Percentiles rank a stretch among this genome's conserved stretches.
Conservation (phyloP, 2,329 filamentous ascomycete species). For the Cucurbitaria berberidis region DNA sequence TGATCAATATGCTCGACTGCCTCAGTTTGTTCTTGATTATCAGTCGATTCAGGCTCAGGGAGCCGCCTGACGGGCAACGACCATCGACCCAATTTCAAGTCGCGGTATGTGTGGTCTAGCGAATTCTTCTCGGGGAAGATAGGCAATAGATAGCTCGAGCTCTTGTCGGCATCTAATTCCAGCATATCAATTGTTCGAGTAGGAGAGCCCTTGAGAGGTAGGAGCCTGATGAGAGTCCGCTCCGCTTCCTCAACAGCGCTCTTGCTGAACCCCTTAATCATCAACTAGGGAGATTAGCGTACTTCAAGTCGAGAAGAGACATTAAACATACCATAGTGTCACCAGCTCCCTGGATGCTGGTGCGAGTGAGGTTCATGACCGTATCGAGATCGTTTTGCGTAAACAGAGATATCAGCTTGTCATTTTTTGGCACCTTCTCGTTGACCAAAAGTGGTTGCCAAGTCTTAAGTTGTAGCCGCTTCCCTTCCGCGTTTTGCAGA, state of each 20-base stretch:
- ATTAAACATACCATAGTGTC: slow-evolving; percentile 24
- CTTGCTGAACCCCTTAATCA: slow-evolving; percentile 35
- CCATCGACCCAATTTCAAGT: slow-evolving; percentile 35
- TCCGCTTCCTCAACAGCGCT: slow-evolving; percentile 34
- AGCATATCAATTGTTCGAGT: slow-evolving; percentile 27
- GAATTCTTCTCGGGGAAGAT: slow-evolving; percentile 21
- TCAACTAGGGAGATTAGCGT: slow-evolving; percentile 26
- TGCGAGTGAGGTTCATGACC: slow-evolving; percentile 31
- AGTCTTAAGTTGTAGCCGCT: slow-evolving; percentile 25
- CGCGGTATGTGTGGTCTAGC: slow-evolving; percentile 32
- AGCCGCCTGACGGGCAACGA: slow-evolving; percentile 19
- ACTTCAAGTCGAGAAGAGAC: not conserved
- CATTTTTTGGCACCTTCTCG: slow-evolving; percentile 2
- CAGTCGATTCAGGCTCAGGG: not conserved
- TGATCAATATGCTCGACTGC: not conserved
- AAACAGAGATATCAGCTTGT: slow-evolving; percentile 16
- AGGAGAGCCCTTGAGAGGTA: slow-evolving; percentile 27
- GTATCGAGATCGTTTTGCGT: slow-evolving; percentile 21
- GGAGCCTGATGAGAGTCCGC: slow-evolving; percentile 34
- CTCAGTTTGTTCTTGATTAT: slow-evolving; percentile 3
- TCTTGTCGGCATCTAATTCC: slow-evolving; percentile 14
- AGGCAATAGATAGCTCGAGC: slow-evolving; percentile 24
- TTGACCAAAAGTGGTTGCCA: slow-evolving; percentile 28
- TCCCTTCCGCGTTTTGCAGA: slow-evolving; percentile 21
- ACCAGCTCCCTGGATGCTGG: slow-evolving; percentile 24